Conservation (phyloP, 2,329 filamentous ascomycete genomes). For the Claviceps citrina region DNA sequence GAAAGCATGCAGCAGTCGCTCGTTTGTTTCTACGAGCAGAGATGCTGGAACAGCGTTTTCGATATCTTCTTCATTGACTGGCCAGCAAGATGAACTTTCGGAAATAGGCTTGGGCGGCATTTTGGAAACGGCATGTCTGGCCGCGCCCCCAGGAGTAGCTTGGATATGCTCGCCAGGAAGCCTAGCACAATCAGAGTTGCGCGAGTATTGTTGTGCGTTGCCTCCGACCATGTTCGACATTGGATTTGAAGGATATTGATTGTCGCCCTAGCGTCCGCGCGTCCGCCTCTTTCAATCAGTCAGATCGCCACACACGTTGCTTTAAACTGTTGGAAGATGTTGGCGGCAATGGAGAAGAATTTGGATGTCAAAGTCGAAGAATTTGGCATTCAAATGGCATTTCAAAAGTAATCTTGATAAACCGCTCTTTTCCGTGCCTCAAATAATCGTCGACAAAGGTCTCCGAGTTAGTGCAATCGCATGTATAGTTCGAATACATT, state of each 20-base stretch:
- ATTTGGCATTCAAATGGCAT: too few relatives aligned
- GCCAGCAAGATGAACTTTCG: conserved; percentile 10
- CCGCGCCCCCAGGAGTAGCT: conserved; percentile 25
- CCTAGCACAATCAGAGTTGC: conserved; percentile 32
- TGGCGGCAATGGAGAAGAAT: not conserved
- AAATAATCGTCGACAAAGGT: too few relatives aligned
- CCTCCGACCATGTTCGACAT: conserved; percentile 23
- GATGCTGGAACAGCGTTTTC: conserved; percentile 51
- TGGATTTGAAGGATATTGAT: not conserved
- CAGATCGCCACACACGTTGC: not conserved
- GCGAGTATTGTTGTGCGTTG: conserved; percentile 34
- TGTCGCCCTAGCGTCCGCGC: not conserved
- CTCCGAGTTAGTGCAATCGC: too few relatives aligned
- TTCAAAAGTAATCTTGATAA: too few relatives aligned
- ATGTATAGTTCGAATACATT: too few relatives aligned
- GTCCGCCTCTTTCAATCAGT: not conserved
- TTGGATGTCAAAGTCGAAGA: too few relatives aligned
- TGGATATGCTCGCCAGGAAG: conserved; percentile 32
- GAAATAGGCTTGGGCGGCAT: not conserved
- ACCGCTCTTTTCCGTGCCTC: too few relatives aligned
- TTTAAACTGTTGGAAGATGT: not conserved
- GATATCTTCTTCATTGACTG: conserved; percentile 30
- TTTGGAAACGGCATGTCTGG: conserved; percentile 9
- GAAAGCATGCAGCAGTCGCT: not conserved
- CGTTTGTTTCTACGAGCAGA: conserved; percentile 41